Evolutionary conservation across 2,329 filamentous ascomycete genomes (phyloP).

Genomic region (Coleophoma eucalyptorum): DNA sequence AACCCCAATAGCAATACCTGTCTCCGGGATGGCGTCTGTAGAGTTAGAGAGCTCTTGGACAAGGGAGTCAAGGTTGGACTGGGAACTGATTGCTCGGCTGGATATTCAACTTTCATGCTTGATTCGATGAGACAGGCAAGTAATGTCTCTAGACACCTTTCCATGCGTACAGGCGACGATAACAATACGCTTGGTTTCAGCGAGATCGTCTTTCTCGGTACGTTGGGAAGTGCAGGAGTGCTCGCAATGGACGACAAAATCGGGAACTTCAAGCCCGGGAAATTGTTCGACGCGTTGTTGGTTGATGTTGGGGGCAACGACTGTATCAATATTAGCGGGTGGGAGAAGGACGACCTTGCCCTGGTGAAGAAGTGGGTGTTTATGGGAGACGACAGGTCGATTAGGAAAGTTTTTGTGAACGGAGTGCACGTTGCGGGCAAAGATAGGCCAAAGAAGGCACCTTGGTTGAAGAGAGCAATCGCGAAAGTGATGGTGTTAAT

Average conservation of each 20-base stretch:
- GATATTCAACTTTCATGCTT: slow-evolving; percentile 56
- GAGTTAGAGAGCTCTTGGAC: slow-evolving; percentile 48
- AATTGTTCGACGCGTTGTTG: slow-evolving; percentile 79
- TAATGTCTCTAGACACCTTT: slow-evolving; percentile 45
- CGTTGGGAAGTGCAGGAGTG: slow-evolving; percentile 44
- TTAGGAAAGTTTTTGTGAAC: slow-evolving; percentile 3
- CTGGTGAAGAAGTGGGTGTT: slow-evolving; percentile 3
- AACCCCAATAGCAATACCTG: slow-evolving; percentile 48
- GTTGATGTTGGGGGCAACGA: slow-evolving; percentile 2
- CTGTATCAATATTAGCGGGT: slow-evolving; percentile 2
- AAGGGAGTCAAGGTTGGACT: slow-evolving; percentile 61
- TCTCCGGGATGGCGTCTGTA: slow-evolving; percentile 44
- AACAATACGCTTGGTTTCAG: slow-evolving; percentile 10
- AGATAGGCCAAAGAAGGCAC: neutral
- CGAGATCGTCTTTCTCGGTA: slow-evolving; percentile 43
- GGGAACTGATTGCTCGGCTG: slow-evolving; percentile 61
- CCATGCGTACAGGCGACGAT: slow-evolving; percentile 34
- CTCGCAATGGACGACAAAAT: slow-evolving; percentile 58
- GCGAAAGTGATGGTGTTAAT: neutral
- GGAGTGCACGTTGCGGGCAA: slow-evolving; percentile 1
- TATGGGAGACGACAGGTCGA: slow-evolving; percentile 2
- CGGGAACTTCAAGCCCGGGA: slow-evolving; percentile 78
- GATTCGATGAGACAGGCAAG: slow-evolving; percentile 53
- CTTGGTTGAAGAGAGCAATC: neutral
- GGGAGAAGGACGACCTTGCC: slow-evolving; percentile 2